Evolutionary conservation across 2,329 filamentous ascomycete species (phyloP).

Genomic region (Monosporascus sp.): DNA sequence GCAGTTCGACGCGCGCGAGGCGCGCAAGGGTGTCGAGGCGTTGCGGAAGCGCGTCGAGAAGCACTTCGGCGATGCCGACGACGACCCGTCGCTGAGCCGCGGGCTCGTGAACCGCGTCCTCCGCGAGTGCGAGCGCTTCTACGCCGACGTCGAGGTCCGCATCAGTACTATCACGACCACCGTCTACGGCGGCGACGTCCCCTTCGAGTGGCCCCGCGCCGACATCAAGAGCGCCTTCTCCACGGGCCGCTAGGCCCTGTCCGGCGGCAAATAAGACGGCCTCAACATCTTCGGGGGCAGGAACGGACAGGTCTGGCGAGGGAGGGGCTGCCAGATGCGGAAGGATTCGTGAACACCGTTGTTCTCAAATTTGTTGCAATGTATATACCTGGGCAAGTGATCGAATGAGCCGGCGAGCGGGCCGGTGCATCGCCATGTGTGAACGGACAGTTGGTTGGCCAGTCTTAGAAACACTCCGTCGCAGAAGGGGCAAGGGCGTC

Average conservation of each 20-base stretch:
- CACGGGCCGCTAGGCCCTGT: slow-evolving; percentile 25
- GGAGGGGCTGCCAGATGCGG: neutral
- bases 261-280: slow-evolving; percentile 18
- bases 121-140: slow-evolving; percentile 57
- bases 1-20: slow-evolving; percentile 75
- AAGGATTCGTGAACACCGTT: too few relatives aligned
- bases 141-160: slow-evolving; percentile 55
- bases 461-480: too few relatives aligned
- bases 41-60: slow-evolving; percentile 92
- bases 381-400: too few relatives aligned
- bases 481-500: too few relatives aligned
- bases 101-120: slow-evolving; percentile 53
- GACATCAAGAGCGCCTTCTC: slow-evolving; percentile 57
- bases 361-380: too few relatives aligned
- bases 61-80: slow-evolving; percentile 89
- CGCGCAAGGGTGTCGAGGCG: slow-evolving; percentile 83
- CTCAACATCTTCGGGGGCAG: slow-evolving; percentile 1
- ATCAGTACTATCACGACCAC: slow-evolving; percentile 55
- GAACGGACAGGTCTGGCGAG: neutral
- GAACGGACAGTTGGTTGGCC: too few relatives aligned
- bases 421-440: too few relatives aligned
- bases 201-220: slow-evolving; percentile 60
- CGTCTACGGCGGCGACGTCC: slow-evolving; percentile 58
- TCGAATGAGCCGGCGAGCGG: too few relatives aligned
- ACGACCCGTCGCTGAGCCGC: slow-evolving; percentile 62